phyloP scores from a whole-genome alignment of 495 filamentous ascomycete genomes.

The Pyrenula massariospora region DNA sequence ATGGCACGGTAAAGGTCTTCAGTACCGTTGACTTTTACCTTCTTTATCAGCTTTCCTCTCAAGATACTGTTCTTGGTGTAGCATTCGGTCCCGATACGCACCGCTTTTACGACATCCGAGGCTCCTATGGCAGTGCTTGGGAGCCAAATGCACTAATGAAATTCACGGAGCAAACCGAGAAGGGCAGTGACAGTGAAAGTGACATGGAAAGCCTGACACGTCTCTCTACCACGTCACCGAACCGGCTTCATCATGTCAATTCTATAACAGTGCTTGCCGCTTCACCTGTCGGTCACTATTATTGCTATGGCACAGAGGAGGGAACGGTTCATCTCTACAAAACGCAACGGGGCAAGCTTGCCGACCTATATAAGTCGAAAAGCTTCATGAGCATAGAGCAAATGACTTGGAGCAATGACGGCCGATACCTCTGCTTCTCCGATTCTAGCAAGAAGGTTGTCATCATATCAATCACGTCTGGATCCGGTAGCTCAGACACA shows the following conservation, averaged over 20 bases:
- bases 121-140: constrained; percentile 14
- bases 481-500: constrained; percentile 1
- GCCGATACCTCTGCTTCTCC: constrained; percentile 10
- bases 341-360: constrained; percentile 6
- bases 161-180: constrained; percentile 11
- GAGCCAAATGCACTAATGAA: constrained; percentile 14
- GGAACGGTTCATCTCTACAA: constrained; percentile 9
- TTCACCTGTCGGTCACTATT: constrained; percentile 10
- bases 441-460: constrained; percentile 10
- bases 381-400: constrained; percentile 12
- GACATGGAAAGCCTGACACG: constrained; percentile 7
- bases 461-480: constrained; percentile 3
- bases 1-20: constrained; percentile 13
- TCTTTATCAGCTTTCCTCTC: constrained; percentile 12
- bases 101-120: constrained; percentile 18
- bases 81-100: constrained; percentile 14
- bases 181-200: constrained; percentile 6
- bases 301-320: constrained; percentile 12
- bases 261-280: constrained; percentile 9
- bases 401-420: constrained; percentile 13
- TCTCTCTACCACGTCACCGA: constrained; percentile 3
- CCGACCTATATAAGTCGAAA: constrained; percentile 6
- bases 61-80: constrained; percentile 9
- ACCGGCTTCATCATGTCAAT: constrained; percentile 5
- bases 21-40: constrained; percentile 8